Evolutionary conservation across 805 yeast species (phyloP), one percentile per base, ranked within the genome.

Genomic region (Naumovozyma baii): DNA sequence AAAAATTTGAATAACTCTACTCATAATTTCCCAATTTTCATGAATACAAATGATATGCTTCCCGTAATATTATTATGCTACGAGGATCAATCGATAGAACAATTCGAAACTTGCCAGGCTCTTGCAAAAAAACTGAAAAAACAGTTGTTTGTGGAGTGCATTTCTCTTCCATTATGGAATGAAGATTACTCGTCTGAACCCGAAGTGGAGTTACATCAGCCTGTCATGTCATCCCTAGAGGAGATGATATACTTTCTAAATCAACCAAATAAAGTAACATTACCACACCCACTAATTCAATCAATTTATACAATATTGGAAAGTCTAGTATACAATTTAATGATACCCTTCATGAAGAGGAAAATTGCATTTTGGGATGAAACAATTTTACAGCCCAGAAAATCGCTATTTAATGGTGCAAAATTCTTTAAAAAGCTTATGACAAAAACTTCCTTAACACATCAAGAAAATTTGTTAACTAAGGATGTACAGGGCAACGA

Each of bases 361-460:
- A 81, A 84, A 51, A 73, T 86, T n/a, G 67, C 80, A 26, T 57
- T 73, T 12, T 88, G 96, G 96, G 88, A 80, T 43, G 95, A 87
- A 49, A 83, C 78, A 51, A 70, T 82, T 3, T 73, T 86, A 12
- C 74, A 77, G 31, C 88, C 94, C 3, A 71, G 88, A 44, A 78
- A 78, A 47, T 83, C 94, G 18, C 42, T 72, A 80, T 47, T 84
- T 80, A 61, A 74, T 72, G 39, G 92, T 71, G 2, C 78, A 80
- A 25, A 74, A 69, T 73, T 83, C 65, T 73, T 71, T 38, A 70
- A 66, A 38, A 57, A 62, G 39, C 50, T 64, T 34, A 60, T 63
- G 37, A 43, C 59, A 2, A 55, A 48, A 20, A 42, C 49, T 14
- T 12, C 34, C 14, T 13, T 22, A 8, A 17, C 19, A n/a, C 47